Conservation (phyloP, 805 yeast genomes). For the Zygosaccharomyces kombuchaensis region DNA sequence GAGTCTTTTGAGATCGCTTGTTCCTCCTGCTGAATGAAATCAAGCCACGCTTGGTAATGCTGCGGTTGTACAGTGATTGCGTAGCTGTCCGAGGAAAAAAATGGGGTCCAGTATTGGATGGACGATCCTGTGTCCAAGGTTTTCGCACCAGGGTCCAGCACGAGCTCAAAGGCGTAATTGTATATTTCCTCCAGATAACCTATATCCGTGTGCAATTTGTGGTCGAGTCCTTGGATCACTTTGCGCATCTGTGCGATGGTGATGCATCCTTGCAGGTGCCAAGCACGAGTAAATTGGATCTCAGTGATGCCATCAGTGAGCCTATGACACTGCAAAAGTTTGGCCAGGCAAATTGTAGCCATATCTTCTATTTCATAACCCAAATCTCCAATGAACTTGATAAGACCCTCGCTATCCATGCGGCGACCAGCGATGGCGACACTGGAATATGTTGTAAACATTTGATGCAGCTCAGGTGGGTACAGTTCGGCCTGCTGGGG, state of each 20-base stretch:
- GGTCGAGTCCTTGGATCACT: conserved; percentile 34
- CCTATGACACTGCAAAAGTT: conserved; percentile 46
- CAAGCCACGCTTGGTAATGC: conserved; percentile 52
- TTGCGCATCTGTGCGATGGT: conserved; percentile 44
- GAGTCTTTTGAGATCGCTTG: conserved; percentile 62
- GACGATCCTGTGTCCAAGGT: conserved; percentile 57
- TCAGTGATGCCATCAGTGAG: conserved; percentile 20
- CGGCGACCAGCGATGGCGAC: conserved; percentile 24
- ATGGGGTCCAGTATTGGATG: conserved; percentile 69
- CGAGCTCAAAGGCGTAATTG: conserved; percentile 63
- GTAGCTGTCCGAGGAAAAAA: conserved; percentile 38
- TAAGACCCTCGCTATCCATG: conserved; percentile 77
- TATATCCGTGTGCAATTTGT: conserved; percentile 34
- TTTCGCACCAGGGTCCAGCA: conserved; percentile 57
- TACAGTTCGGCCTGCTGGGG: conserved; percentile 9
- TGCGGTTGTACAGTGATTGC: conserved; percentile 25
- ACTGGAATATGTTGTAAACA: conserved; percentile 23
- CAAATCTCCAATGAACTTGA: conserved; percentile 61
- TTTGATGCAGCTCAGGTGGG: conserved; percentile 17
- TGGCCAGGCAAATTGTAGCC: conserved; percentile 64
- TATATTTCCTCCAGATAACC: conserved; percentile 56
- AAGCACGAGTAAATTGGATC: conserved; percentile 23
- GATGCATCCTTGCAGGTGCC: conserved; percentile 33
- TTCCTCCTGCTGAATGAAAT: conserved; percentile 43
- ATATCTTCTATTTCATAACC: conserved; percentile 72